Evolutionary conservation across 768 basidiomycete genomes (phyloP).

Genomic region (Russula emetica): DNA sequence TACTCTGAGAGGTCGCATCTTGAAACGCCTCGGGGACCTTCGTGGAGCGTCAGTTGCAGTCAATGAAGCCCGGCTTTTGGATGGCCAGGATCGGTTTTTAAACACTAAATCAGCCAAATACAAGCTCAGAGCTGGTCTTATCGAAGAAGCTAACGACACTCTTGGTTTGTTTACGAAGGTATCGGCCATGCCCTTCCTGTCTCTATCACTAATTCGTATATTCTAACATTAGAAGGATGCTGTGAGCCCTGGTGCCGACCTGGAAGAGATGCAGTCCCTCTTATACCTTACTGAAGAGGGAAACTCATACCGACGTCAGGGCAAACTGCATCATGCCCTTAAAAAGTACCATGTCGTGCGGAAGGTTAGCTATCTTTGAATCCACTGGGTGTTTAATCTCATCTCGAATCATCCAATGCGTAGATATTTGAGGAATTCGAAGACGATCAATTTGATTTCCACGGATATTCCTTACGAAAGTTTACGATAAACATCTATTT

Average conservation of each 20-base stretch:
- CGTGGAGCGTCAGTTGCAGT: slow-evolving; percentile 67
- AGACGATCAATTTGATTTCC: slow-evolving; percentile 98
- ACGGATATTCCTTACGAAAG: slow-evolving; percentile 88
- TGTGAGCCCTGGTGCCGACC: slow-evolving; percentile 62
- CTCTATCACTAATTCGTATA: not conserved
- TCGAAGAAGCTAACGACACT: slow-evolving; percentile 68
- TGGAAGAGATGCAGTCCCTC: slow-evolving; percentile 94
- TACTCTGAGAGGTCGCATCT: slow-evolving; percentile 72
- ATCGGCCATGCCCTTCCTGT: slow-evolving; percentile 7
- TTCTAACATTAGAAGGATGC: slow-evolving; percentile 70
- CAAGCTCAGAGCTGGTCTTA: slow-evolving; percentile 72
- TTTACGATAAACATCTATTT: slow-evolving; percentile 83
- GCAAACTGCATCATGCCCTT: slow-evolving; percentile 71
- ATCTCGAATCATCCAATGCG: not conserved
- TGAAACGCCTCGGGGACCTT: slow-evolving; percentile 83
- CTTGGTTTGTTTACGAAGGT: slow-evolving; percentile 90
- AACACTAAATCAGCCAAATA: slow-evolving; percentile 96
- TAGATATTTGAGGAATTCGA: slow-evolving; percentile 83
- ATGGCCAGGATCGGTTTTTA: slow-evolving; percentile 92
- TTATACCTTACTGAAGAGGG: slow-evolving; percentile 84
- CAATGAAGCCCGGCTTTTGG: slow-evolving; percentile 78
- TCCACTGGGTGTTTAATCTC: not conserved
- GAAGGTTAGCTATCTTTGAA: slow-evolving; percentile 47
- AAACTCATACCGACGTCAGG: slow-evolving; percentile 58
- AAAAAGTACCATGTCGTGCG: slow-evolving; percentile 78